Percentiles rank a stretch among this genome's conserved stretches.
These are phyloP conservation scores for Diospyros lotus DNA, from an alignment of 148 eudicot species.

Conservation along the genomic window DNA sequence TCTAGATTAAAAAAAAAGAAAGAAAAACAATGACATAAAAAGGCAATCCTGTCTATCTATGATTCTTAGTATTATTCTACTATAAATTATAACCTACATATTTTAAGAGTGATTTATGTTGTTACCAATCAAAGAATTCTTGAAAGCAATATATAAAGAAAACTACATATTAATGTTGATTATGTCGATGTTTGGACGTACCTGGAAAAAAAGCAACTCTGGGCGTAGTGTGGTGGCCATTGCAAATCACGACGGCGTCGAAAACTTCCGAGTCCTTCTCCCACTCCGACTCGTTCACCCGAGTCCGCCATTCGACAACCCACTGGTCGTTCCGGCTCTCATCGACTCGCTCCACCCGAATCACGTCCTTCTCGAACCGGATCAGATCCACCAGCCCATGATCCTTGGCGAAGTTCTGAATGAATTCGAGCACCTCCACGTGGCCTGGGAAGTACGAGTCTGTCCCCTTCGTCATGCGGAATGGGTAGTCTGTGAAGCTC, in stretches of 20 bases:
- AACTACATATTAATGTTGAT: too few species aligned
- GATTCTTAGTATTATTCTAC: too few species aligned
- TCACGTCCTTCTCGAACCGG: slow-evolving; percentile 29
- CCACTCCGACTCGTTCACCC: background rate
- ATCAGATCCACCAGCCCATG: slow-evolving; percentile 23
- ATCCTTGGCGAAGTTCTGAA: slow-evolving; percentile 26
- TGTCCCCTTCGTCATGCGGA: slow-evolving; percentile 11
- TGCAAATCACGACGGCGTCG: slow-evolving; percentile 45
- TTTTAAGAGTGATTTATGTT: too few species aligned
- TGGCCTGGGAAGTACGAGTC: slow-evolving; percentile 37
- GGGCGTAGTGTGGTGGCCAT: slow-evolving; percentile 28
- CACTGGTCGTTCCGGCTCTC: background rate
- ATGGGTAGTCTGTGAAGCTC: slow-evolving; percentile 37
- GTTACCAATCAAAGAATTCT: too few species aligned
- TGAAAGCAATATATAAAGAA: too few species aligned
- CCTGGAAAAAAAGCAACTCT: slow-evolving; percentile 32
- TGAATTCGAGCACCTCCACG: slow-evolving; percentile 32
- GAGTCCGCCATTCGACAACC: slow-evolving; percentile 16
- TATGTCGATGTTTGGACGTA: background rate
- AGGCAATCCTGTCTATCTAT: too few species aligned
- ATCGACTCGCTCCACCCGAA: slow-evolving; percentile 24
- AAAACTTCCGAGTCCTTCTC: slow-evolving; percentile 18
- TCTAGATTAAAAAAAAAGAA: too few species aligned
- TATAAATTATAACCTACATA: too few species aligned
- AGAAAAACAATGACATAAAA: too few species aligned